A percentile compares a stretch with the other conserved stretches of the same genome.
phyloP scores from a whole-genome alignment of 2,329 filamentous ascomycete genomes.

The Pseudocercospora macadamiae region DNA sequence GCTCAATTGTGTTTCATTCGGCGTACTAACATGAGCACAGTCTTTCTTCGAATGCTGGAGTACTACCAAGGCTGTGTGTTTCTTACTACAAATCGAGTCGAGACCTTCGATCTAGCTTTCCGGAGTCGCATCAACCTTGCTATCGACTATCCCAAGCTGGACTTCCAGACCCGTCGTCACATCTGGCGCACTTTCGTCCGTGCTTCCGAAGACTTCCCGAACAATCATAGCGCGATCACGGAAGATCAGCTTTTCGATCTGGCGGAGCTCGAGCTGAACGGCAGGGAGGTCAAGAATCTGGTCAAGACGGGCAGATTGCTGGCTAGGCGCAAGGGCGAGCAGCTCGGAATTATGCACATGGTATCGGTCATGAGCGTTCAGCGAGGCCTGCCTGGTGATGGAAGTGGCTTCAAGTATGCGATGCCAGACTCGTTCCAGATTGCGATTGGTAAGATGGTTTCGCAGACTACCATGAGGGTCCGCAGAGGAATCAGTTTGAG shows the following conservation, averaged over 20 bases:
- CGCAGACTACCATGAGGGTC: slow-evolving; percentile 5
- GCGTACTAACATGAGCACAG: too few relatives aligned
- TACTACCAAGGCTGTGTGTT: slow-evolving; percentile 38
- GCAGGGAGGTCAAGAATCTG: slow-evolving; percentile 22
- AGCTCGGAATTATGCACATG: slow-evolving; percentile 17
- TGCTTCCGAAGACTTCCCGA: slow-evolving; percentile 17
- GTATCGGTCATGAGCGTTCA: slow-evolving; percentile 19
- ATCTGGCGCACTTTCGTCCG: slow-evolving; percentile 32
- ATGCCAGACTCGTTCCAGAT: slow-evolving; percentile 9
- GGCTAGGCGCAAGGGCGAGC: slow-evolving; percentile 17
- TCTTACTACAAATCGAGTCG: slow-evolving; percentile 43
- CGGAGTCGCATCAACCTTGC: slow-evolving; percentile 39
- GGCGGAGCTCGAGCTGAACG: slow-evolving; percentile 20
- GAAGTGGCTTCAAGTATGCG: slow-evolving; percentile 5
- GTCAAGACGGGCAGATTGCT: slow-evolving; percentile 22
- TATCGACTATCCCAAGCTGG: slow-evolving; percentile 38
- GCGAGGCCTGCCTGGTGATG: slow-evolving; percentile 6
- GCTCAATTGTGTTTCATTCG: too few relatives aligned
- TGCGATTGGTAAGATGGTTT: neutral
- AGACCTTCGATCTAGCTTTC: slow-evolving; percentile 42
- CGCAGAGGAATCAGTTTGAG: slow-evolving; percentile 4
- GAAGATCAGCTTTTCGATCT: slow-evolving; percentile 20
- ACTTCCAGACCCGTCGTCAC: slow-evolving; percentile 26
- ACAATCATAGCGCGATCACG: slow-evolving; percentile 15
- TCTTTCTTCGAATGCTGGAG: slow-evolving; percentile 43